Evolutionary conservation across 352 stramenopile species (phyloP).

Genomic region (Globisporangium carolinianum): DNA sequence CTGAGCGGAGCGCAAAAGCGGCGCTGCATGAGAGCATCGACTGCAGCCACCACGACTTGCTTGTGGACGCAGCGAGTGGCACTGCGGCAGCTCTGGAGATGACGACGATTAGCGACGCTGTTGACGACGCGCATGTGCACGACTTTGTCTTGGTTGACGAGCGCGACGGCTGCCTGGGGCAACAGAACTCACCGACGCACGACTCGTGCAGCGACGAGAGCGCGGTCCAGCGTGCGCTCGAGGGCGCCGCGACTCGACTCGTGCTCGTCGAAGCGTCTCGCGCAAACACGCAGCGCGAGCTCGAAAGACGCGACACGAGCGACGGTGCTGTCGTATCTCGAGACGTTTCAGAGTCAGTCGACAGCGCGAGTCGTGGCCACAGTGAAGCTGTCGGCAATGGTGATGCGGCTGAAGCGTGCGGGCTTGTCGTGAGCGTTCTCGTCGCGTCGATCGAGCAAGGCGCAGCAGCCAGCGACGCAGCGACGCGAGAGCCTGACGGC

Average conservation of each 20-base stretch:
- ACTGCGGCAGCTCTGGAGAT: too few species aligned
- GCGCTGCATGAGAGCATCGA: too few species aligned
- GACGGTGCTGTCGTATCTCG: background rate
- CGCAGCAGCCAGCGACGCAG: background rate
- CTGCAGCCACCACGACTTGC: too few species aligned
- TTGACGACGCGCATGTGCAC: background rate
- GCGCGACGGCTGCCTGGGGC: background rate
- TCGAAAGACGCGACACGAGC: background rate
- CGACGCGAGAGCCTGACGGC: background rate
- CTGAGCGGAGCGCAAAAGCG: too few species aligned
- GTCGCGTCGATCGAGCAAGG: background rate
- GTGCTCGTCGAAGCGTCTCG: background rate
- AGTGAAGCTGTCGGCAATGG: background rate
- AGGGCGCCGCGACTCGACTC: background rate
- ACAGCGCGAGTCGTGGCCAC: background rate
- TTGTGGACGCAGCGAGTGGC: too few species aligned
- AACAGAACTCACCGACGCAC: conserved; percentile 6
- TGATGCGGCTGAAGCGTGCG: background rate
- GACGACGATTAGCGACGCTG: too few species aligned
- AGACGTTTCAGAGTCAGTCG: background rate
- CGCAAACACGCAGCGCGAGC: background rate
- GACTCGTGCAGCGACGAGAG: conserved; percentile 4
- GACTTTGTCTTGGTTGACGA: too few species aligned
- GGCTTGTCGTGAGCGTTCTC: background rate
- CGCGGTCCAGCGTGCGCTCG: background rate